A percentile compares a stretch with the other conserved stretches of the same genome.
Conservation (phyloP, 2,329 filamentous ascomycete genomes). For the Aureobasidium sp. region DNA sequence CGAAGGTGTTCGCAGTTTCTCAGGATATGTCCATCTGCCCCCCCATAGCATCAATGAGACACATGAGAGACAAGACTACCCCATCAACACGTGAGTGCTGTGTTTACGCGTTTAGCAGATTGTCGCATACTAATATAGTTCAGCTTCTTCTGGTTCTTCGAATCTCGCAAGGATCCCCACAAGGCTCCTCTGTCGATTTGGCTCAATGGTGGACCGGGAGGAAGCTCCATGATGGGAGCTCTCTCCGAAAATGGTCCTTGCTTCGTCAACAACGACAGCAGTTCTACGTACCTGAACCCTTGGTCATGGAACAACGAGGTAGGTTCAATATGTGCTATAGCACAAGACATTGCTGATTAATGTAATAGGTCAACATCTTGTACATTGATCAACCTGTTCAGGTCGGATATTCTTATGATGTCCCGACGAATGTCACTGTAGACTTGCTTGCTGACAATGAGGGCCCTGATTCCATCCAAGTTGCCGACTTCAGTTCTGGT, state of each 20-base stretch:
- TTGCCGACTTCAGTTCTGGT: constrained; percentile 31
- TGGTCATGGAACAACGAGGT: constrained; percentile 52
- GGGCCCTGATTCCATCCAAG: constrained; percentile 13
- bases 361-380: constrained; percentile 39
- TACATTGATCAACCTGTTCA: constrained; percentile 60
- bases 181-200: constrained; percentile 51
- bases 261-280: constrained; percentile 46
- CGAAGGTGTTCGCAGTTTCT: constrained; percentile 41
- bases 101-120: constrained; percentile 23
- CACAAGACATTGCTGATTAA: background rate
- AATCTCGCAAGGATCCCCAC: constrained; percentile 46
- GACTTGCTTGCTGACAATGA: constrained; percentile 3
- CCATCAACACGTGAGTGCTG: constrained; percentile 25
- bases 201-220: constrained; percentile 53
- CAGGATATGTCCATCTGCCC: constrained; percentile 27
- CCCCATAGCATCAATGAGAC: constrained; percentile 20
- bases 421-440: constrained; percentile 28
- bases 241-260: constrained; percentile 50
- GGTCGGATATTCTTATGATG: constrained; percentile 43
- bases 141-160: constrained; percentile 57
- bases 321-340: background rate
- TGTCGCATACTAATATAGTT: constrained; percentile 21
- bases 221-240: constrained; percentile 44
- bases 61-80: constrained; percentile 22
- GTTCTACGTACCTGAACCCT: constrained; percentile 45